These are phyloP conservation scores for Aquilaria agallochum DNA, from an alignment of 441 rosid genomes.

Conservation along the genomic window DNA sequence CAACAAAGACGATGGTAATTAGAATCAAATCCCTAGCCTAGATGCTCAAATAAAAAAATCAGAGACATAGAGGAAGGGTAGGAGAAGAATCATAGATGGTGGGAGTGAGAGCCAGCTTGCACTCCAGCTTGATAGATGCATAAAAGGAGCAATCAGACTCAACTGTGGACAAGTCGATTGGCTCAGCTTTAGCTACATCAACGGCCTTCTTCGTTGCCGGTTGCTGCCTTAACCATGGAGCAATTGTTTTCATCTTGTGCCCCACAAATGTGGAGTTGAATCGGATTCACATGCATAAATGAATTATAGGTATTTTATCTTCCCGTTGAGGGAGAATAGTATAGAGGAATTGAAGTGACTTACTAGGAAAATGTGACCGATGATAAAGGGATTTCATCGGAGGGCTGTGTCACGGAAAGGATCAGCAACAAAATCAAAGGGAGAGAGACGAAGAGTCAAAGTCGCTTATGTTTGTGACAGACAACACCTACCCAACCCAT, in stretches of 20 bases:
- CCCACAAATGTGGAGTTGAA: constrained; percentile 48
- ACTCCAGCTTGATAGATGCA: constrained; percentile 62
- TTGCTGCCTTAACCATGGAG: constrained; percentile 55
- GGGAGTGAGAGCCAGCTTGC: constrained; percentile 65
- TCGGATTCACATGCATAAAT: constrained; percentile 23
- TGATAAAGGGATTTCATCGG: constrained; percentile 15
- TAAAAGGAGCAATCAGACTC: constrained; percentile 28
- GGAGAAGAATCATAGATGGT: too few species aligned
- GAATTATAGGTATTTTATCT: neutral
- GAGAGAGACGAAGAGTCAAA: constrained; percentile 19
- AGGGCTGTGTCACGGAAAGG: constrained; percentile 13
- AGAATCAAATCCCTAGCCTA: too few species aligned
- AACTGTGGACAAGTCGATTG: constrained; percentile 25
- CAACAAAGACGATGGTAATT: too few species aligned
- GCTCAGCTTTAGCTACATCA: constrained; percentile 14
- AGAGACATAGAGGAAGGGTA: too few species aligned
- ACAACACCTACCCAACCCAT: constrained; percentile 31
- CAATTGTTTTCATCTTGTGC: constrained; percentile 58
- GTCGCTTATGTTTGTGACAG: constrained; percentile 18
- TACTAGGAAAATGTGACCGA: constrained; percentile 18
- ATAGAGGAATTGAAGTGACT: constrained; percentile 3
- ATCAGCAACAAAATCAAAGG: constrained; percentile 41
- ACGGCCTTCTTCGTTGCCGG: constrained; percentile 18
- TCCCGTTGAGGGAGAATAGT: neutral
- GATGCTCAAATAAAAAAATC: too few species aligned